Evolutionary conservation across 148 eudicot species (phyloP), one percentile per base, ranked within the genome.

Genomic region (Rheum nobile): DNA sequence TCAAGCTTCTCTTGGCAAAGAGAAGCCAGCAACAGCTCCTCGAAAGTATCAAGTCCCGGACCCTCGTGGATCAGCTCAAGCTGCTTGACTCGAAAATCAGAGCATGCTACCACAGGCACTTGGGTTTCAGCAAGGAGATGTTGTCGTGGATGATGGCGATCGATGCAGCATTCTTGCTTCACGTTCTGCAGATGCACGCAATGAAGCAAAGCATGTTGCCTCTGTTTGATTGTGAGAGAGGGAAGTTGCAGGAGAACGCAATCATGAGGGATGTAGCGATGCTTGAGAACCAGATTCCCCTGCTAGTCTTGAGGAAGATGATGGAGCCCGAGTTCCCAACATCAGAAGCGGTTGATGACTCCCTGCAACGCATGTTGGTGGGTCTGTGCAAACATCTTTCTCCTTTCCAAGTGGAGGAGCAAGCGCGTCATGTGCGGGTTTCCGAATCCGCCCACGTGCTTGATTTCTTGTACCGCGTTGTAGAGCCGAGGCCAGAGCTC

Each of bases 111-210:
- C 86, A 86, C 68, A 80, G 22, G 26, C 80, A 80, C 41, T 75
- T 86, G 75, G 83, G 82, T 42, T 47, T 84, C 5, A 76, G 71
- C 9, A 43, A 70, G 6, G 79, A 84, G 61, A 77, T 83, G 0
- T 41, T 86, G 6, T 78, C 80, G n/a, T 86, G 85, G 85, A 80
- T 82, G 78, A 86, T 86, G 84, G 82, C 82, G 0, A 80, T 86
- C 21, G 87, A 86, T 26, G 71, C 79, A 3, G 42, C 75, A 6
- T 82, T 84, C 75, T 34, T 86, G 59, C 78, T 86, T 4, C 84
- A 84, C 52, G 54, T 84, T 22, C 70, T 76, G 2, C 38, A 75
- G 5, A 72, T 73, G 34, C 84, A 72, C 28, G 54, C 69, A n/a
- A 73, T 74, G 22, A 78, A 75, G 78, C 17, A 12, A 11, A 29